Percentiles rank a stretch among this genome's conserved stretches.
phyloP scores from a whole-genome alignment of 345 rosid genomes.

The Sonneratia alba region DNA sequence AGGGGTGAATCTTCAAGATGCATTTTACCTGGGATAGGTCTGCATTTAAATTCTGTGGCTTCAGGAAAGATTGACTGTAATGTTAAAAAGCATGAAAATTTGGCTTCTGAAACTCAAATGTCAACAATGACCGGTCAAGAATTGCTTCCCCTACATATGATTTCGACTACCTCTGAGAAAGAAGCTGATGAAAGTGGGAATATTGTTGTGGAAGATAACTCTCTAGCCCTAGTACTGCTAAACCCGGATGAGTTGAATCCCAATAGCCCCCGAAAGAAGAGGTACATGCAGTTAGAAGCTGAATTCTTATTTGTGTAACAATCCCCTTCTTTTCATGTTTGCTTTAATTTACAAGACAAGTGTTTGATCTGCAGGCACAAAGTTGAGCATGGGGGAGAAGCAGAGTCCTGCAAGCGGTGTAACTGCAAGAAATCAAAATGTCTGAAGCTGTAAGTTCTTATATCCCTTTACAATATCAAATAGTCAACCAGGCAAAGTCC shows the following conservation, averaged over 20 bases:
- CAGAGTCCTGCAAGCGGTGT: slow-evolving; percentile 83
- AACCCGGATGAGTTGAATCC: slow-evolving; percentile 46
- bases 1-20: slow-evolving; percentile 37
- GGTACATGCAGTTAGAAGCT: slow-evolving; percentile 25
- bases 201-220: slow-evolving; percentile 39
- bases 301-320: neutral
- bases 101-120: slow-evolving; percentile 32
- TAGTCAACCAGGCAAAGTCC: neutral
- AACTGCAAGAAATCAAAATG: slow-evolving; percentile 97
- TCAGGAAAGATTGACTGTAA: slow-evolving; percentile 32
- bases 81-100: slow-evolving; percentile 28
- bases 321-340: slow-evolving; percentile 8
- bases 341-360: slow-evolving; percentile 25
- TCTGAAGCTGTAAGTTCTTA: slow-evolving; percentile 80
- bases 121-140: slow-evolving; percentile 36
- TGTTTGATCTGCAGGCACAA: slow-evolving; percentile 38
- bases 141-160: slow-evolving; percentile 24
- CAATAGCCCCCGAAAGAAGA: slow-evolving; percentile 77
- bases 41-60: slow-evolving; percentile 85
- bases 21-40: slow-evolving; percentile 82
- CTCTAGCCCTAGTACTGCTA: slow-evolving; percentile 30
- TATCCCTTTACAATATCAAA: neutral
- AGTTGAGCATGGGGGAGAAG: slow-evolving; percentile 57
- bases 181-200: slow-evolving; percentile 30
- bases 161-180: slow-evolving; percentile 31